Conservation (phyloP, 805 yeast species). For the Sporopachydermia quercuum region DNA sequence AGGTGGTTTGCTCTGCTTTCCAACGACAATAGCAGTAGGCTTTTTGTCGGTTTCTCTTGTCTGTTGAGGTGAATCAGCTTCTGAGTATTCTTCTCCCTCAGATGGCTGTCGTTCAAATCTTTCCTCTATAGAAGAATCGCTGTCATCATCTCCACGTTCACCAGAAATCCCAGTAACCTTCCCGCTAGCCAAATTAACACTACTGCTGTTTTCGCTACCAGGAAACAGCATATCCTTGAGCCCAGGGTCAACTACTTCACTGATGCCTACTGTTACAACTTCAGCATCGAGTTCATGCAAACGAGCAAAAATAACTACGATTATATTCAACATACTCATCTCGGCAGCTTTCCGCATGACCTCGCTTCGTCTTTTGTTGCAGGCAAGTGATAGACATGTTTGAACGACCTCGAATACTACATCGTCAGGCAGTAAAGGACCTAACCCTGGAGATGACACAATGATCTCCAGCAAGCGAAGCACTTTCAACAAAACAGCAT, state of each 20-base stretch:
- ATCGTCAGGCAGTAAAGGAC: slow-evolving; percentile 61
- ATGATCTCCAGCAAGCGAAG: slow-evolving; percentile 57
- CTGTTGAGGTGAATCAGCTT: slow-evolving; percentile 6
- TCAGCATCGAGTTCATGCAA: slow-evolving; percentile 39
- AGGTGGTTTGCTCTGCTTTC: background rate
- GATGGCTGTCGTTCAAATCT: too few relatives aligned
- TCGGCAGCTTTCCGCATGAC: slow-evolving; percentile 83
- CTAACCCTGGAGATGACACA: slow-evolving; percentile 42
- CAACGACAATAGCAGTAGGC: too few relatives aligned
- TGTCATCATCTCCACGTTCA: slow-evolving; percentile 4
- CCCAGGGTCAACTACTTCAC: background rate
- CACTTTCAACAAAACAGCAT: slow-evolving; percentile 75
- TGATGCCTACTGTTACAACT: slow-evolving; percentile 12
- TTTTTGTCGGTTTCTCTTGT: too few relatives aligned
- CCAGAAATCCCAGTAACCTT: slow-evolving; percentile 7
- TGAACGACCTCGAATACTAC: slow-evolving; percentile 79
- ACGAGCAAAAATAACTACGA: slow-evolving; percentile 51
- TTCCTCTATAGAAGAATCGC: too few relatives aligned
- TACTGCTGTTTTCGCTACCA: background rate
- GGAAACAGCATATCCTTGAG: background rate
- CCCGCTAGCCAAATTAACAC: slow-evolving; percentile 12
- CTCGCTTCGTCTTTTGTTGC: slow-evolving; percentile 84
- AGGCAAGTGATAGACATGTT: slow-evolving; percentile 81
- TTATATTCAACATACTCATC: slow-evolving; percentile 54
- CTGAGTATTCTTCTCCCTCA: background rate